Evolutionary conservation across 2,329 filamentous ascomycete species (phyloP).

Genomic region (Diplodia intermedia): DNA sequence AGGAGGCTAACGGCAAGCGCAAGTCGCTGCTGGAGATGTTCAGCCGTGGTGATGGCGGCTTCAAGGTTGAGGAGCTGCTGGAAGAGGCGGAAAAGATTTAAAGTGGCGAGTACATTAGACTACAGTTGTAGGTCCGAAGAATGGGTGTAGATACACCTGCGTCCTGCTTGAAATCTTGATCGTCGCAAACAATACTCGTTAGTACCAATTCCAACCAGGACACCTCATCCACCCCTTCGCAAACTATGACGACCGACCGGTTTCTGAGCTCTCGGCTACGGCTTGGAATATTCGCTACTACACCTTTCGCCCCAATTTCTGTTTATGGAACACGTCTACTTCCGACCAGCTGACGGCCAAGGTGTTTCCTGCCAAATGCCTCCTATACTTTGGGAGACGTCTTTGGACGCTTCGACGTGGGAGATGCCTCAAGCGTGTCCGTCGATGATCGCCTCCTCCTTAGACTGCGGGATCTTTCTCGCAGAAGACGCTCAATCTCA

Average conservation of each 20-base stretch:
- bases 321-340: too few relatives aligned
- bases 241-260: too few relatives aligned
- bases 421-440: not conserved
- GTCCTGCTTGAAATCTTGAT: not conserved
- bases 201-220: not conserved
- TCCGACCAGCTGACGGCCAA: too few relatives aligned
- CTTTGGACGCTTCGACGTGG: not conserved
- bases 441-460: not conserved
- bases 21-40: constrained; percentile 82
- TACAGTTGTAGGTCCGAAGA: not conserved
- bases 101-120: not conserved
- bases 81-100: constrained; percentile 84
- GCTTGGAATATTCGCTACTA: too few relatives aligned
- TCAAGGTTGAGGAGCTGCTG: constrained; percentile 83
- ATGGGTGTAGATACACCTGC: not conserved
- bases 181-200: not conserved
- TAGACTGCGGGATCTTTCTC: not conserved
- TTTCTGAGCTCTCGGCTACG: too few relatives aligned
- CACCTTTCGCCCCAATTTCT: too few relatives aligned
- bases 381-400: not conserved
- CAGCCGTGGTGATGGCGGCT: constrained; percentile 75
- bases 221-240: not conserved
- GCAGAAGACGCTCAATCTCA: not conserved
- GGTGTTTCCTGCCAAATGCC: too few relatives aligned
- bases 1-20: constrained; percentile 57